Conservation (phyloP, 2,329 filamentous ascomycete species). For the Parastagonospora avenae region DNA sequence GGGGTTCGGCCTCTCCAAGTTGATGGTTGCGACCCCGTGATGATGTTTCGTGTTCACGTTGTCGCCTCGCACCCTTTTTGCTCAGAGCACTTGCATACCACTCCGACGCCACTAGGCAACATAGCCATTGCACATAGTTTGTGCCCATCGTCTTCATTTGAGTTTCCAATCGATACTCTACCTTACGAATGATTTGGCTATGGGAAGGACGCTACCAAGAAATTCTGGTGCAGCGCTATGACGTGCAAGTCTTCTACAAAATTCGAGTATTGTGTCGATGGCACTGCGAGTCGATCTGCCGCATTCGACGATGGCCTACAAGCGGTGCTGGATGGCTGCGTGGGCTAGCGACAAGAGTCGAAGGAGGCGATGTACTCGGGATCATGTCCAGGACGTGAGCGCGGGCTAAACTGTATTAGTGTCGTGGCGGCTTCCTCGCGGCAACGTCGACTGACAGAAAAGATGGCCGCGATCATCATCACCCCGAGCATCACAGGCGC, state of each 20-base stretch:
- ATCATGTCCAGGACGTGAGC: slow-evolving; percentile 1
- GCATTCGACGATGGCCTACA: neutral
- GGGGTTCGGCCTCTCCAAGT: too few relatives aligned
- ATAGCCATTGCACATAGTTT: neutral
- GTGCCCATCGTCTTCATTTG: neutral
- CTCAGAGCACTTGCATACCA: neutral
- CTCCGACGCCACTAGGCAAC: neutral
- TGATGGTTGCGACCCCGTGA: neutral
- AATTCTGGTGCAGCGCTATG: neutral
- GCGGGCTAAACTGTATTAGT: slow-evolving; percentile 22
- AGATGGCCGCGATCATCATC: neutral
- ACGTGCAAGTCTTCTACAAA: neutral
- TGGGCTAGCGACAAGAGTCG: slow-evolving; percentile 22
- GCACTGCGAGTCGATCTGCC: neutral
- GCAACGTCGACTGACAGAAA: slow-evolving; percentile 1
- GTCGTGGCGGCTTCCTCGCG: slow-evolving; percentile 9
- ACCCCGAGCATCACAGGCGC: too few relatives aligned
- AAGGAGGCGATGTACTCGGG: slow-evolving; percentile 28
- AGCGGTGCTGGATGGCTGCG: slow-evolving; percentile 11
- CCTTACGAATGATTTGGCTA: neutral
- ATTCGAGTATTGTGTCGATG: neutral
- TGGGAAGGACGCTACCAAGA: neutral
- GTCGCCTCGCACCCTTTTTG: neutral
- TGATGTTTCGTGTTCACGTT: neutral
- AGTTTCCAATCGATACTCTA: neutral